Evolutionary conservation across 257 asterid genomes (phyloP).

Genomic region (Solanum appendiculatum): DNA sequence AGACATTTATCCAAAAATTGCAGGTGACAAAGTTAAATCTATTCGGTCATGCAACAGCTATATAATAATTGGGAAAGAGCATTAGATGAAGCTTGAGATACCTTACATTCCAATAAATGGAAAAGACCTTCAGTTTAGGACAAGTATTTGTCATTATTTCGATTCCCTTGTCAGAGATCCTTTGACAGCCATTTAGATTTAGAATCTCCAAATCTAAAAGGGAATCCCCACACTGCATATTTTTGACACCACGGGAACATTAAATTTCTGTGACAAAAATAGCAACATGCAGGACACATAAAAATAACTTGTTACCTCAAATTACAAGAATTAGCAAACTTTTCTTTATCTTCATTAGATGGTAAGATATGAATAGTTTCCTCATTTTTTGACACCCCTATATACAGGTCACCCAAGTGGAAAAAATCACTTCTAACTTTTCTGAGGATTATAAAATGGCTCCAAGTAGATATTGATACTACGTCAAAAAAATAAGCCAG

Average conservation of each 20-base stretch:
- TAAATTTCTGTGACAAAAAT: not conserved
- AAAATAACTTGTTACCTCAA: not conserved
- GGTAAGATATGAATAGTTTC: not conserved
- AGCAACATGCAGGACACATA: not conserved
- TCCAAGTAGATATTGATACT: not conserved
- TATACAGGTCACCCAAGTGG: not conserved
- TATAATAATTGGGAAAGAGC: not conserved
- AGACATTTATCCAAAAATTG: constrained; percentile 11
- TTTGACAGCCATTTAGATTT: constrained; percentile 93
- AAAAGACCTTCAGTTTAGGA: constrained; percentile 52
- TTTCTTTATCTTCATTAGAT: not conserved
- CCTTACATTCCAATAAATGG: constrained; percentile 96
- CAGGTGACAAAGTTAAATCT: not conserved
- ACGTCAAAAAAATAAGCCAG: not conserved
- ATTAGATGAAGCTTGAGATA: constrained; percentile 9
- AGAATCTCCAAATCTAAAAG: constrained; percentile 48
- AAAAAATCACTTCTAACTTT: not conserved
- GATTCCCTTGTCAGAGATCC: constrained; percentile 76
- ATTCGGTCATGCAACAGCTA: not conserved
- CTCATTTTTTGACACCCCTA: not conserved
- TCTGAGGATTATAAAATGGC: not conserved
- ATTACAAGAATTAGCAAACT: not conserved
- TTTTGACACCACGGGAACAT: not conserved
- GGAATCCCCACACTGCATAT: constrained; percentile 48
- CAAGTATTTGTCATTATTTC: constrained; percentile 45